Evolutionary conservation across 2,329 filamentous ascomycete genomes (phyloP), one percentile per base, ranked within the genome.

Genomic region (Fusarium sarcochroum): DNA sequence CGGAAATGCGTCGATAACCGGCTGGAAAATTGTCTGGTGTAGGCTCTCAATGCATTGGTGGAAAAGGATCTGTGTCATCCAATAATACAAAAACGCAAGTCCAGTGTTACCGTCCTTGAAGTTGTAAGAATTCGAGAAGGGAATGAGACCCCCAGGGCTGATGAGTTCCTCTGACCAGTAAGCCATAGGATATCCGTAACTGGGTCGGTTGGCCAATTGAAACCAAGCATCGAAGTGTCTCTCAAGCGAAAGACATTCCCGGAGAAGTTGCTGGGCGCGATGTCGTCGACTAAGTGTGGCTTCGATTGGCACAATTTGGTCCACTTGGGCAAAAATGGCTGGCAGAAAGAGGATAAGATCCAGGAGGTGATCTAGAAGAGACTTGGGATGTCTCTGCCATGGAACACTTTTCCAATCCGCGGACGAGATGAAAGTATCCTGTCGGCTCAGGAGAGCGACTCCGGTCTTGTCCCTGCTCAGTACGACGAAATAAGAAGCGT

Each of bases 361-460:
- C 67, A 89, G 78, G 5, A 89, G 81, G 27, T 77, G 77, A 70
- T 89, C 87, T 30, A 88, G 76, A 15, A 77, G 65, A 13, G 81
- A 83, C 60, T 87, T 86, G 17, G 83, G 83, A 57, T 88, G 84
- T 15, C 74, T 70, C 44, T 84, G 79, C 84, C 85, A 89, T 0
- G 87, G 87, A 5, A 80, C 75, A 1, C 80, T 81, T 3, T 76
- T 80, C 87, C 87, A 89, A 51, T 87, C 84, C 0, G 79, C 79
- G 1, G 79, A 78, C 15, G 84, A 79, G n/a, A 89, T 78, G 69
- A 86, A 87, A 0, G 83, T 87, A 14, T 80, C 77, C 25, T 80
- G 82, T 50, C 84, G 81, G 68, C 80, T 84, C 15, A 88, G 73
- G 18, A 89, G 76, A 21, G 86, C 83, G 13, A 83, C 76, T 44